Evolutionary conservation across 768 basidiomycete genomes (phyloP), one percentile per base, ranked within the genome.

Genomic region (Boletus reticuloceps): DNA sequence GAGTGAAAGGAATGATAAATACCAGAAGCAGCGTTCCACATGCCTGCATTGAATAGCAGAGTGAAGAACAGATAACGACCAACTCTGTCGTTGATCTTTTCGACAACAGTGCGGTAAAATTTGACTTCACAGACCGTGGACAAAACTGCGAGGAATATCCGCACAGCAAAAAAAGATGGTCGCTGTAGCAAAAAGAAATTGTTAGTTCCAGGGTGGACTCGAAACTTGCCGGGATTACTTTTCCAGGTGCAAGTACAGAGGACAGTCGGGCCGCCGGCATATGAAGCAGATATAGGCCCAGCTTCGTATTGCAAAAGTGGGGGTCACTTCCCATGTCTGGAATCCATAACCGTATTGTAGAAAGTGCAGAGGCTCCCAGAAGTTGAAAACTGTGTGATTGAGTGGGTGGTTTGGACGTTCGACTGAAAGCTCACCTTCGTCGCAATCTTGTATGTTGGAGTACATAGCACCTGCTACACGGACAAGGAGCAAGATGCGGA

Each of bases 311-410:
- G 94, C 85, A 67, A 87, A 97, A 50, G 80, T 75, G 12, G 97
- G 94, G 10, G 94, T 90, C 6, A 91, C 83, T 68, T 99, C 97
- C 97, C 97, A 99, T 1, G 97, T 98, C 73, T 98, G 96, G 71
- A 99, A 98, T 9, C 91, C 97, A 56, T 85, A 79, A 25, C 92
- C 93, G 53, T 85, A 76, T 55, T 87, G 83, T 53, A 97, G 78
- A 67, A 94, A 95, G 74, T 99, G 97, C 16, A 99, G 75, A 19
- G 97, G 97, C 67, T 98, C 97, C 93, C 93, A 98, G 72, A 97
- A 99, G 74, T 99, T 99, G 81, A 86, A 99, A 13, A 97, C 97
- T 99, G 47, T 20, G 13, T 12, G n/a, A 34, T 38, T 55, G 37
- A 53, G 47, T 38, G 17, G 4, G 19, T 42, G 29, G 0, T 39